Base-by-base conservation (phyloP, 2,329 filamentous ascomycete genomes). In the Alternaria atra region DNA sequence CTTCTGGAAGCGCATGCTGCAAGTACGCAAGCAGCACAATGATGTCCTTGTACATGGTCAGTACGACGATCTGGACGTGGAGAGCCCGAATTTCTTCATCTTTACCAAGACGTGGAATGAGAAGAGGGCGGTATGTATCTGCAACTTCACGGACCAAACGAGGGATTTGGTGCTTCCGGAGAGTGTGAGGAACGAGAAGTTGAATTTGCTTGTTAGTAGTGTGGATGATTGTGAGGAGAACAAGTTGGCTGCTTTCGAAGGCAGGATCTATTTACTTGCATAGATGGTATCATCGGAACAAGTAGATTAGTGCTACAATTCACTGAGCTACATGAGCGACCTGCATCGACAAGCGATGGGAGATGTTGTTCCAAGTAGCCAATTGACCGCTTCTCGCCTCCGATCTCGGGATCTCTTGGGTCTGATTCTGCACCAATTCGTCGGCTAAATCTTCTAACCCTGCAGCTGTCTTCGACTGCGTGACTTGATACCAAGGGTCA, bases 41-140 rank as follows among this genome's bases (percentile, higher is more conserved):
- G 84, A 87, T 43, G 73, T 88, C 8, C 86, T 92, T 58, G 84
- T 90, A 1, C 85, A 90, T 66, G 89, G 89, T 6, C 78, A 82
- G 20, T 91, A 87, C 72, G 77, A 85, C 46, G 73, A 84, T 8
- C 76, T 86, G 35, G 85, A 86, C 50, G 71, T 80, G 17, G 80
- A 82, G n/a, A 65, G 79, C 77, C 86, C 87, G 70, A 68, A 80
- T 60, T 81, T 92, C 71, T 93, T 92, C 59, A 70, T 78, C 10
- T 84, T 74, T 39, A 67, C 53, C n/a, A 77, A 78, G 67, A 73
- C 67, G 15, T 76, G 70, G 74, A 52, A 63, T 17, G 68, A 66
- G 3, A 66, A 72, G 57, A 73, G 61, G 52, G 77, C 71, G 23
- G 51, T 79, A 1, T 66, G 70, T 0, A 67, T 78, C 12, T 72